Evolutionary conservation across 495 filamentous ascomycete genomes (phyloP).

Genomic region (Talaromyces proteolyticus): DNA sequence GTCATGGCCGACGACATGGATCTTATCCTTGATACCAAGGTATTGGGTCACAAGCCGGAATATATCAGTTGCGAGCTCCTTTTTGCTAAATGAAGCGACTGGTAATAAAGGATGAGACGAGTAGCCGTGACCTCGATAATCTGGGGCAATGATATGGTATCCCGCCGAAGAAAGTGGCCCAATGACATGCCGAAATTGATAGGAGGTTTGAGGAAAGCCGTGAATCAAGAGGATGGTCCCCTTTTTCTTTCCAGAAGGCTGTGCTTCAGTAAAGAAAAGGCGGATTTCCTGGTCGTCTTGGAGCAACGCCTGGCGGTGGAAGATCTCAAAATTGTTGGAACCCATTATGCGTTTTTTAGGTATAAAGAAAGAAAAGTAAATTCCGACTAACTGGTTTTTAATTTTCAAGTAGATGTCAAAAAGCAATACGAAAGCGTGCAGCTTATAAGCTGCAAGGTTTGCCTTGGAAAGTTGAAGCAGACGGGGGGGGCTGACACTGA

Average conservation of each 20-base stretch:
- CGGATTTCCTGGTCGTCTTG: constrained; percentile 17
- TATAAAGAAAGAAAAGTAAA: too few relatives aligned
- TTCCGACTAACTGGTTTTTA: too few relatives aligned
- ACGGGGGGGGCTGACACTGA: too few relatives aligned
- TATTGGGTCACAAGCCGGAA: constrained; percentile 14
- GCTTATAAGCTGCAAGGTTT: too few relatives aligned
- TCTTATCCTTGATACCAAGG: constrained; percentile 23
- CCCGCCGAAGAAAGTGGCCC: constrained; percentile 37
- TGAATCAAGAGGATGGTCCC: constrained; percentile 44
- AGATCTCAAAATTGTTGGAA: too few relatives aligned
- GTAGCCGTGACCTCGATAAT: constrained; percentile 52
- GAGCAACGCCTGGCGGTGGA: constrained; percentile 14
- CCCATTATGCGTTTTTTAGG: too few relatives aligned
- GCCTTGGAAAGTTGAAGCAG: too few relatives aligned
- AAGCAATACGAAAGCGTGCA: too few relatives aligned
- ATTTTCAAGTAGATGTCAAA: too few relatives aligned
- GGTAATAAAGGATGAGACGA: constrained; percentile 5
- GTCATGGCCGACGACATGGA: constrained; percentile 41
- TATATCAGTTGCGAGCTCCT: constrained; percentile 18
- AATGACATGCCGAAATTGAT: constrained; percentile 53
- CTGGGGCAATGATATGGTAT: constrained; percentile 51
- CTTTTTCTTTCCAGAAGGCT: constrained; percentile 5
- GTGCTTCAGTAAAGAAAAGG: constrained; percentile 13
- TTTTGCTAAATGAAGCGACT: constrained; percentile 5
- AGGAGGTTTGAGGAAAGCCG: constrained; percentile 56